Conservation (phyloP, 495 filamentous ascomycete species). For the Trichoderma gamsii region DNA sequence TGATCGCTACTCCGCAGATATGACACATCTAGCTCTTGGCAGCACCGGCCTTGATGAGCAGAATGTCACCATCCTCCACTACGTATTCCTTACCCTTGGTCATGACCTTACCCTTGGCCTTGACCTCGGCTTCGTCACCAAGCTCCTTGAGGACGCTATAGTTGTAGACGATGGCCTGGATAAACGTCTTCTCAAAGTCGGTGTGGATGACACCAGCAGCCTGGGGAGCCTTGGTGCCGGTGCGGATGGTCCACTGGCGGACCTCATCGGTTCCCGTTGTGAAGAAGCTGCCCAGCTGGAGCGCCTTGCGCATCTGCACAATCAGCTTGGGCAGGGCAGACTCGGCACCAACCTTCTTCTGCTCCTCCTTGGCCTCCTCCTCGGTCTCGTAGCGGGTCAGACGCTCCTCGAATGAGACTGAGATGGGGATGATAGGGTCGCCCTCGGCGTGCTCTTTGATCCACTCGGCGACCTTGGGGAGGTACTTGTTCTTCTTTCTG, state of each 20-base stretch:
- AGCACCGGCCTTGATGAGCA: slow-evolving; percentile 93
- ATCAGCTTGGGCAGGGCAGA: slow-evolving; percentile 91
- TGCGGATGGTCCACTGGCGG: slow-evolving; percentile 95
- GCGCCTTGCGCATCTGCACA: slow-evolving; percentile 83
- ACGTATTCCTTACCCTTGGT: slow-evolving; percentile 99
- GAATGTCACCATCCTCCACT: slow-evolving; percentile 66
- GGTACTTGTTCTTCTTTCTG: slow-evolving; percentile 99
- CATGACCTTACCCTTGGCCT: slow-evolving; percentile 91
- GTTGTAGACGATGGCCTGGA: slow-evolving; percentile 91
- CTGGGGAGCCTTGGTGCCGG: slow-evolving; percentile 92
- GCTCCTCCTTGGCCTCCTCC: slow-evolving; percentile 75
- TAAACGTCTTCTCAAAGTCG: slow-evolving; percentile 99
- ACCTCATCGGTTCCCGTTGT: slow-evolving; percentile 96
- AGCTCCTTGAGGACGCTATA: slow-evolving; percentile 71
- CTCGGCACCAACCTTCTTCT: slow-evolving; percentile 80
- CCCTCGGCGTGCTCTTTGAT: slow-evolving; percentile 82
- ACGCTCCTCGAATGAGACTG: slow-evolving; percentile 86
- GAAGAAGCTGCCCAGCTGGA: slow-evolving; percentile 93
- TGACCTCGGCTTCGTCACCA: slow-evolving; percentile 82
- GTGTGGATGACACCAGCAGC: slow-evolving; percentile 97
- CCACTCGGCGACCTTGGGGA: slow-evolving; percentile 87
- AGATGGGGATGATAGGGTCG: slow-evolving; percentile 88
- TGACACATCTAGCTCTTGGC: slow-evolving; percentile 60
- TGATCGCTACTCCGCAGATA: not conserved
- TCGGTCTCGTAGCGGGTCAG: slow-evolving; percentile 72